phyloP scores from a whole-genome alignment of 208 protist genomes.

The Borovskyia barvae region DNA sequence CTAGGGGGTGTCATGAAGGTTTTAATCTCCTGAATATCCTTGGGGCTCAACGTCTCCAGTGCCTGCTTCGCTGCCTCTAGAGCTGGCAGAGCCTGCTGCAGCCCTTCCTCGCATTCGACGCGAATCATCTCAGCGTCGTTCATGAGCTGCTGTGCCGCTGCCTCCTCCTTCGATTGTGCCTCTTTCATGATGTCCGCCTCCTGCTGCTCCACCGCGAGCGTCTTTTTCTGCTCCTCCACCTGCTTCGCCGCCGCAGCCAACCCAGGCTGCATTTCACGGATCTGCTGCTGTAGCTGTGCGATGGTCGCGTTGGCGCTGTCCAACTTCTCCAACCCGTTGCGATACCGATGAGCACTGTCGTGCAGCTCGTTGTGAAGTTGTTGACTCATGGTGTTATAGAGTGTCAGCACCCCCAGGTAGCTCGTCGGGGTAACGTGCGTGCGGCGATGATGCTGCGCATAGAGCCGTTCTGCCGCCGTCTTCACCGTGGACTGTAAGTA shows the following conservation, averaged over 20 bases:
- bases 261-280: conserved; percentile 93
- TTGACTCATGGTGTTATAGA: conserved; percentile 80
- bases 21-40: conserved; percentile 93
- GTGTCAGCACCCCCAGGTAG: conserved; percentile 93
- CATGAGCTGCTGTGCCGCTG: conserved; percentile 70
- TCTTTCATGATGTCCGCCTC: conserved; percentile 83
- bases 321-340: conserved; percentile 91
- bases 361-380: conserved; percentile 61
- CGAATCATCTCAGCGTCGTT: conserved; percentile 84
- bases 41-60: conserved; percentile 89
- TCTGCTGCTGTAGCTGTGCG: conserved; percentile 91
- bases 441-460: conserved; percentile 80
- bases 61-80: conserved; percentile 88
- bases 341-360: conserved; percentile 68
- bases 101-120: conserved; percentile 89
- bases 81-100: conserved; percentile 94
- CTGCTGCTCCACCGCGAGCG: conserved; percentile 81
- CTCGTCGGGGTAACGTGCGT: conserved; percentile 96
- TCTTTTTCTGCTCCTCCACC: conserved; percentile 88
- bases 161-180: conserved; percentile 83
- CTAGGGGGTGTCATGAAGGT: conserved; percentile 89
- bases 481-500: conserved; percentile 89
- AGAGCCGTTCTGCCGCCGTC: conserved; percentile 78
- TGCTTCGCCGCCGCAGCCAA: conserved; percentile 85
- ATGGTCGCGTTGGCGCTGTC: conserved; percentile 91